Evolutionary conservation across 1,139 yeast genomes (phyloP).

Genomic region (Pichia cactophila): DNA sequence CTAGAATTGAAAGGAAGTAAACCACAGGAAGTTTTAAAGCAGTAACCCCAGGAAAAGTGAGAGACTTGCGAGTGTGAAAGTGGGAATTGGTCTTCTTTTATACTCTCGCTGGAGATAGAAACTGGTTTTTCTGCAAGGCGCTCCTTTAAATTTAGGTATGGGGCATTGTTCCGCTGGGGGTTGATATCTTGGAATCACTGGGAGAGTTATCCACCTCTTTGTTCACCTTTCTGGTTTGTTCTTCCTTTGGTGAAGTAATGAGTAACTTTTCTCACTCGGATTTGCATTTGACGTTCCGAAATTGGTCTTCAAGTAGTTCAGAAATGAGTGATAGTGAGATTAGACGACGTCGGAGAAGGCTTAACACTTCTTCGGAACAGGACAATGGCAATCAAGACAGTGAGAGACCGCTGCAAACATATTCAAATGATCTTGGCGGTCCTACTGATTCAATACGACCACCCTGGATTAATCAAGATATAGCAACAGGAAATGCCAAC

Average conservation of each 20-base stretch:
- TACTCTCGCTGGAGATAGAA: too few species aligned
- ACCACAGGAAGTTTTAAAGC: too few species aligned
- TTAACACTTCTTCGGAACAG: neutral
- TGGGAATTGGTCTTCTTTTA: neutral
- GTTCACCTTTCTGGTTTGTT: neutral
- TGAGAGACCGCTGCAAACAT: neutral
- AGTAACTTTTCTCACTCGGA: slow-evolving; percentile 4
- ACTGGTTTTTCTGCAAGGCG: neutral
- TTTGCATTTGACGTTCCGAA: slow-evolving; percentile 4
- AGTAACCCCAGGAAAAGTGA: too few species aligned
- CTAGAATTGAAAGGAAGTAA: too few species aligned
- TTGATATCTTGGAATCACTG: neutral
- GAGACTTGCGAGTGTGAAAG: neutral
- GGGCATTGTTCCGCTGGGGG: neutral
- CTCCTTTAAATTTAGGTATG: neutral
- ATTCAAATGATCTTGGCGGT: neutral
- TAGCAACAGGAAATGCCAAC: neutral
- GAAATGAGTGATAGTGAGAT: neutral
- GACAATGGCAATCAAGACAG: neutral
- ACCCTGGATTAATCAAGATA: neutral
- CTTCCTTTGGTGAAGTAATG: slow-evolving; percentile 1
- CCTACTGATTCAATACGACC: neutral
- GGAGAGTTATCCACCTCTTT: neutral
- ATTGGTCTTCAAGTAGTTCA: slow-evolving; percentile 6
- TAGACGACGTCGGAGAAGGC: neutral